Percentiles rank a stretch among this genome's conserved stretches.
Conservation (phyloP, 164 flowering plant species). For the Magnolia sinica region DNA sequence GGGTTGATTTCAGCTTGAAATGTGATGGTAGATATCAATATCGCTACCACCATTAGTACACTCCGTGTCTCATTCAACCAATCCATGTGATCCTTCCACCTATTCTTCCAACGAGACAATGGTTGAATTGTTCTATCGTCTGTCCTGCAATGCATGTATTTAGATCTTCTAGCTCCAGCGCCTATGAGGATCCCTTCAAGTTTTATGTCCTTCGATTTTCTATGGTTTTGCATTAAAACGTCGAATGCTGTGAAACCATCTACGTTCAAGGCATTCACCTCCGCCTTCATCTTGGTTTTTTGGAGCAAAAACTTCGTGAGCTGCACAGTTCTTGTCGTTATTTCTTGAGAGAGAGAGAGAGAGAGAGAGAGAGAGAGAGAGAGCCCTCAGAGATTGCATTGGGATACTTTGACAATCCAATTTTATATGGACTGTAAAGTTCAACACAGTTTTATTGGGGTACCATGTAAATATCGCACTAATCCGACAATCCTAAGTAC, state of each 20-base stretch:
- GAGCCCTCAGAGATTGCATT: too few relatives aligned
- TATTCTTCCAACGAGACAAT: background rate
- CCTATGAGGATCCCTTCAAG: background rate
- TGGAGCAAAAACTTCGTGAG: background rate
- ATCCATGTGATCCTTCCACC: background rate
- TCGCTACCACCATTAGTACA: background rate
- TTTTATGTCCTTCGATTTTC: background rate
- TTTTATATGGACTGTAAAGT: too few relatives aligned
- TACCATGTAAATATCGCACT: too few relatives aligned
- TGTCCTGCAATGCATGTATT: background rate
- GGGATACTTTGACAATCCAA: too few relatives aligned
- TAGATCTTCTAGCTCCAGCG: background rate
- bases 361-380: too few relatives aligned
- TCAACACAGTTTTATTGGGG: too few relatives aligned
- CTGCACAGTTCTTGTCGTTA: background rate
- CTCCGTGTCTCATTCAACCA: background rate
- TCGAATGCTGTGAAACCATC: background rate
- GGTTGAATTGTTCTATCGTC: background rate
- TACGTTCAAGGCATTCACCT: background rate
- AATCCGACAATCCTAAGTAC: too few relatives aligned
- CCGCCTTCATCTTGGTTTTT: background rate
- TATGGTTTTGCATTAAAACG: background rate
- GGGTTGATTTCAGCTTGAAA: constrained; percentile 7
- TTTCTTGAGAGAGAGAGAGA: too few relatives aligned
- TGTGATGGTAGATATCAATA: background rate